Conservation (phyloP, 1,139 yeast species). For the Nakaseomyces sp. region DNA sequence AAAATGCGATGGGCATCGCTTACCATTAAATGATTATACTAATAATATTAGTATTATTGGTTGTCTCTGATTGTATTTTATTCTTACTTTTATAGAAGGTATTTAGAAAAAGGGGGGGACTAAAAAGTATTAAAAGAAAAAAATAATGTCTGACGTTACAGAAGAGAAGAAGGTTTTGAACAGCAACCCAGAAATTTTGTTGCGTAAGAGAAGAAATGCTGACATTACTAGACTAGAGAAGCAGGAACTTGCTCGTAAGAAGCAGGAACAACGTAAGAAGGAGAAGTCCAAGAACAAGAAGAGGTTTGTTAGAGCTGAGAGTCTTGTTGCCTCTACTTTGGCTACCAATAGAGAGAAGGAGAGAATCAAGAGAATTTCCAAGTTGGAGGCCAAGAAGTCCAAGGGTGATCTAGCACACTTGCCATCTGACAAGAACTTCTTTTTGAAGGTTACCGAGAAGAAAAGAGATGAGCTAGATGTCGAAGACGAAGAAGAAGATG, state of each 20-base stretch:
- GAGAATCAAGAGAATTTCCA: conserved; percentile 54
- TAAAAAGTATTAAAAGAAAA: no score
- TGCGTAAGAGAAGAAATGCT: conserved; percentile 69
- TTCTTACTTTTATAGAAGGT: no score
- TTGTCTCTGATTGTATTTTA: no score
- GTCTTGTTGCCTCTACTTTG: conserved; percentile 54
- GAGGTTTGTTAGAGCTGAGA: conserved; percentile 64
- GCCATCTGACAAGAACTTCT: conserved; percentile 26
- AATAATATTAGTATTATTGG: background rate
- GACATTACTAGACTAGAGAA: conserved; percentile 61
- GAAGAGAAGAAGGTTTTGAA: conserved; percentile 33
- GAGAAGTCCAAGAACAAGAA: conserved; percentile 37
- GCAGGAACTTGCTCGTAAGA: conserved; percentile 39
- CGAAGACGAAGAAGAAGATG: conserved; percentile 19
- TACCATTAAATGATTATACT: no score
- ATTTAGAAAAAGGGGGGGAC: no score
- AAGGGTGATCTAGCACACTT: conserved; percentile 22
- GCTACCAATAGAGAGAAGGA: conserved; percentile 59
- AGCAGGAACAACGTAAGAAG: conserved; percentile 39
- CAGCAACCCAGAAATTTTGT: conserved; percentile 65
- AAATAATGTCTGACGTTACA: background rate
- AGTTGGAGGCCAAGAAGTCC: conserved; percentile 35
- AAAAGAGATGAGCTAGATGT: conserved; percentile 11
- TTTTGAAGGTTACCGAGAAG: conserved; percentile 24
- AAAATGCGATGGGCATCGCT: background rate